Base-by-base conservation (phyloP, 345 rosid species). In the Arabis hirsuta region DNA sequence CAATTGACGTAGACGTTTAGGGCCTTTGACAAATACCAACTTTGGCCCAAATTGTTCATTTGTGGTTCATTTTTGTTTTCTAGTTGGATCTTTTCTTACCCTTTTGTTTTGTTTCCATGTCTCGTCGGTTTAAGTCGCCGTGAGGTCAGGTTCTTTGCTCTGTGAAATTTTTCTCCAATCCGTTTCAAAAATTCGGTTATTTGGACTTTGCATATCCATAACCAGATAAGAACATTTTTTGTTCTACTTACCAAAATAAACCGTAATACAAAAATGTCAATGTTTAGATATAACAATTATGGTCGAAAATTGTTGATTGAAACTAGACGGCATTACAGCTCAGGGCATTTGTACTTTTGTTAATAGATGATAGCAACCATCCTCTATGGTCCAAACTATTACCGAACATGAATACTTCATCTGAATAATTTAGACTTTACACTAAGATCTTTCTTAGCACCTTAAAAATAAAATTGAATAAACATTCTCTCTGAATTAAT, bases 1-100 rank as follows among this genome's bases (percentile, higher is more conserved):
- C 47, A 24, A 12, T 45, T 60, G 73, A 75, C 44, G 62, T 60
- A 1, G 78, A 75, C 73, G 44, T 66, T 34, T 34, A 61, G 64
- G 69, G 78, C 69, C 34, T 46, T 75, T 68, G 63, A 67, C 73
- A 74, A 24, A 67, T 43, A 59, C 19, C 63, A 57, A 60, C 69
- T 53, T 67, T 68, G 73, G 78, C 69, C 69, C 73, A 75, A 68
- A 52, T 8, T 59, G 51, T 48, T 55, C 57, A 43, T 43, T 53
- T 45, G n/a, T 44, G 34, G 55, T 46, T 20, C 45, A 22, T 70
- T 36, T 36, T 46, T 55, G 71, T 55, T 63, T 55, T 55, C 56
- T 73, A 55, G 42, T 64, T 55, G 31, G 42, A 63, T 45, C 10
- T 44, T 34, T 47, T 72, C 14, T 55, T 45, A 51, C 29, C 11